Evolutionary conservation across 2,329 filamentous ascomycete genomes (phyloP).

Genomic region (Arthroderma sp.): DNA sequence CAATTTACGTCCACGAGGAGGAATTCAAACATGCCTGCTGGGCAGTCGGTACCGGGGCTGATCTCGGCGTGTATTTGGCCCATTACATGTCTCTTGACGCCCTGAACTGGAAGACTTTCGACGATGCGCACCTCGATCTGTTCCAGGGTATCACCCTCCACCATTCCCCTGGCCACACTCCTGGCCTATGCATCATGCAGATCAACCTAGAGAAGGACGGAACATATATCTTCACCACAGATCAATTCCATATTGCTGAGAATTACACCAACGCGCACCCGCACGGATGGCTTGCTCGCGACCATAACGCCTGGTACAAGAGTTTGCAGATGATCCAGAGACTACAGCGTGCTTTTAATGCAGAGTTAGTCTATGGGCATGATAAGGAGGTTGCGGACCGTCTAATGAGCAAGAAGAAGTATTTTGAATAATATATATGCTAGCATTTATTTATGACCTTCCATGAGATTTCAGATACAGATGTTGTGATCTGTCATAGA

Average conservation of each 20-base stretch:
- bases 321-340: slow-evolving; percentile 22
- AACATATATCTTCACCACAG: slow-evolving; percentile 29
- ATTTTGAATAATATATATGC: slow-evolving; percentile 3
- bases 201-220: slow-evolving; percentile 24
- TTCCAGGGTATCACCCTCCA: slow-evolving; percentile 27
- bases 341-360: slow-evolving; percentile 20
- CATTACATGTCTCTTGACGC: slow-evolving; percentile 24
- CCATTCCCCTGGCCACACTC: slow-evolving; percentile 26
- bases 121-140: slow-evolving; percentile 26
- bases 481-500: too few species aligned
- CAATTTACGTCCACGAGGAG: slow-evolving; percentile 36
- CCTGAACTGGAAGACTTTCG: slow-evolving; percentile 33
- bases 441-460: too few species aligned
- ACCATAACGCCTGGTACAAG: slow-evolving; percentile 26
- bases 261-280: slow-evolving; percentile 24
- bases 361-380: slow-evolving; percentile 23
- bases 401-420: slow-evolving; percentile 7
- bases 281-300: slow-evolving; percentile 25
- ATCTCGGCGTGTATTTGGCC: slow-evolving; percentile 27
- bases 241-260: slow-evolving; percentile 29
- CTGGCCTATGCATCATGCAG: slow-evolving; percentile 24
- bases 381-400: slow-evolving; percentile 12
- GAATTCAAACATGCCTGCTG: slow-evolving; percentile 36
- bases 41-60: slow-evolving; percentile 30
- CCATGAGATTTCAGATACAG: too few species aligned